Evolutionary conservation across 73 alveolate genomes (phyloP), one percentile per base, ranked within the genome.

Genomic region (Paramecium primaurelia): DNA sequence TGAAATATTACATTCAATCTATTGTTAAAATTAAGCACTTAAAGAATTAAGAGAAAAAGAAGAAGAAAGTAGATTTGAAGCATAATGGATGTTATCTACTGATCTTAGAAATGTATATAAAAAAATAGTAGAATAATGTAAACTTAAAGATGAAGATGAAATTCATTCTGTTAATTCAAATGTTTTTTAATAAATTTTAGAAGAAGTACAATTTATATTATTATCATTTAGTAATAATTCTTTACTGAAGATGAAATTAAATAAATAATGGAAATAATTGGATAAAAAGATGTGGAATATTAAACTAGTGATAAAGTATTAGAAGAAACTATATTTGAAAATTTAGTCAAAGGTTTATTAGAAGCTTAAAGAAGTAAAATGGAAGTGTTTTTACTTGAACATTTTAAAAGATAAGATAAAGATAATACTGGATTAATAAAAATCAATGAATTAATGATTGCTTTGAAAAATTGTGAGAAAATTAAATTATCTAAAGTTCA

Each of bases 41-140:
- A 88, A 88, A 45, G 73, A 88, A 36, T 68, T 88, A 10, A 88
- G 90, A 88, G 93, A 88, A 26, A 88, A 80, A 51, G 93, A 88
- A 88, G 93, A 88, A 71, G 93, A 88, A 44, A 69, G 86, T 16
- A 75, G 86, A 32, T 88, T 88, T 12, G 84, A 88, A 69, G 86
- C 93, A 38, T 30, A 69, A 44, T 68, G 86, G 86, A 88, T 88
- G 77, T 34, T 88, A 42, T 59, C 59, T 3, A 71, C 60, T 18
- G 93, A 88, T 34, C 42, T 88, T 18, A 75, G 71, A 25, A 59
- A 40, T 4, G 45, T 88, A 16, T 75, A 42, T 40, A 75, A 88
- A 42, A 80, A 88, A 69, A 34, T 88, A 12, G 49, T 88, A 3
- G 86, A 49, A 12, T 20, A 68, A 88, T 88, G 93, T 38, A 38